Evolutionary conservation across 2,329 filamentous ascomycete genomes (phyloP), one percentile per base, ranked within the genome.

Genomic region (Diplodia mutila): DNA sequence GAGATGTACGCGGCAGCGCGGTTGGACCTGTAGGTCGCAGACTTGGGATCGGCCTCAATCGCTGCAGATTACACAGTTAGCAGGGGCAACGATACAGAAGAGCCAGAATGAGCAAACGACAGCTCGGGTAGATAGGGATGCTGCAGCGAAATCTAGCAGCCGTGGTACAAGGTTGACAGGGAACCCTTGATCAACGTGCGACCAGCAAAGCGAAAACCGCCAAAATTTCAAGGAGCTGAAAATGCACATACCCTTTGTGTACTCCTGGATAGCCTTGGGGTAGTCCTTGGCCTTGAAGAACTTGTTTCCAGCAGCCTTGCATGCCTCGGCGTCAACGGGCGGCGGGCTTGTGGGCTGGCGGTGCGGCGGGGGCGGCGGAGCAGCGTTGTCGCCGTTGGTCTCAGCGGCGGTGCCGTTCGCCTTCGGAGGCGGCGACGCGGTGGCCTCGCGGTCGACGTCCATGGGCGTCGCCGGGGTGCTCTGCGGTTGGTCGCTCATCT

Each of bases 201-300:
- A 23, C 42, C 32, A 37, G 57, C 27, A 52, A 65, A 34, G 34
- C 18, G 34, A 65, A 18, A 34, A 23, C 51, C 63, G 49, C n/a
- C n/a, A 37, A 55, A 66, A 66, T 51, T 59, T 39, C 39, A 42
- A 51, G 39, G 37, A 23, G 27, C 39, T 37, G 65, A 51, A 25
- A 55, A 51, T 6, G 69, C 78, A 77, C 84, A 69, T 84, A 97
- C 94, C 94, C 87, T 97, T 97, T 73, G 91, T 92, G 80, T 98
- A 99, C 80, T 97, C 93, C 72, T 91, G 87, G 77, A 98, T 94
- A 27, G 95, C 94, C 76, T 91, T 90, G 69, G 85, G 82, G 79
- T 94, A 99, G 75, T 97, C 92, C 77, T 91, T 92, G 71, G 94
- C 92, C 84, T 97, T 98, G 87, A 97, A 99, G 76, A 92, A 94